A percentile compares a stretch with the other conserved stretches of the same genome.
phyloP scores from a whole-genome alignment of 139 green algal species.

The Micromonas pusilla region DNA sequence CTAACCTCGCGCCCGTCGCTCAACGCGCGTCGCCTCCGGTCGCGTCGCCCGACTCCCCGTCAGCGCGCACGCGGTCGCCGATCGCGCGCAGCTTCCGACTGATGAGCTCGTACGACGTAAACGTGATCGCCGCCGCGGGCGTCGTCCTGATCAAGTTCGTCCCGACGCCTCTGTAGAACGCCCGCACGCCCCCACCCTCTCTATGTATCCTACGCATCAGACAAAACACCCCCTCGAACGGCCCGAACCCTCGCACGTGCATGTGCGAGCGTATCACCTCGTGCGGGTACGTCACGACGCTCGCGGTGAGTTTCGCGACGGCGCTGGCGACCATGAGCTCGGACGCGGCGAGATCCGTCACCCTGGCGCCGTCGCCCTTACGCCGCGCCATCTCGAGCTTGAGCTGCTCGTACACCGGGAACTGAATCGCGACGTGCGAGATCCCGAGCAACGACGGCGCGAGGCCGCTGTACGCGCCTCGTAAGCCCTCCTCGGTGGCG shows the following conservation, averaged over 20 bases:
- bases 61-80: too few species aligned
- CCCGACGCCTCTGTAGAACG: conserved; percentile 72
- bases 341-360: conserved; percentile 26
- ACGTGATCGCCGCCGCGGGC: conserved; percentile 91
- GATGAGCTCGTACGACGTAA: conserved; percentile 94
- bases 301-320: conserved; percentile 89
- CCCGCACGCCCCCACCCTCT: conserved; percentile 51
- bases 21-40: too few species aligned
- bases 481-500: conserved; percentile 30
- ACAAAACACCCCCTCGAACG: conserved; percentile 51
- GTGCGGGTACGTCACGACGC: conserved; percentile 92
- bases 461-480: conserved; percentile 28
- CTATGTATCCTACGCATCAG: background rate
- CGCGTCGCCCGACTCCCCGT: too few species aligned
- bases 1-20: too few species aligned
- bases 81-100: conserved; percentile 48
- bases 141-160: conserved; percentile 94
- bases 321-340: conserved; percentile 77
- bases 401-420: conserved; percentile 92
- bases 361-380: background rate
- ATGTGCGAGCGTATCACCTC: conserved; percentile 86
- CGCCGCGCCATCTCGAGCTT: conserved; percentile 43
- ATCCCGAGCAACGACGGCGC: conserved; percentile 25
- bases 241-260: conserved; percentile 73
- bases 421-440: conserved; percentile 87